A percentile compares a stretch with the other conserved stretches of the same genome.
These are phyloP conservation scores for Blastomyces gilchristii DNA, from an alignment of 2,329 filamentous ascomycete genomes.

Conservation along the genomic window DNA sequence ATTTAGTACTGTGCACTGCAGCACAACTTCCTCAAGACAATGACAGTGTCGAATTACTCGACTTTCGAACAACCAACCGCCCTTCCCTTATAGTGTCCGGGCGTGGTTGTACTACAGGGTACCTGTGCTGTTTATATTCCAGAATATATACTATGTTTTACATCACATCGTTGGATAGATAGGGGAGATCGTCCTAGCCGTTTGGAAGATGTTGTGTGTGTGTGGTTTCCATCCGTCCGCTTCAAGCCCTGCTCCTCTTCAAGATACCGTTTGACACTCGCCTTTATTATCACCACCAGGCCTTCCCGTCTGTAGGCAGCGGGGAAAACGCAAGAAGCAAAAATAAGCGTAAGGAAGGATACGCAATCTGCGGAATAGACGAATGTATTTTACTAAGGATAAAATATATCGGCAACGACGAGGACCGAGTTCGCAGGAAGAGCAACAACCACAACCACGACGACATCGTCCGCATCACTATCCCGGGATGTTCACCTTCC, in stretches of 20 bases:
- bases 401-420: not conserved
- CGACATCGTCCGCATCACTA: not conserved
- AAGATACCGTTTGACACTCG: not conserved
- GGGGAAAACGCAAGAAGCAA: not conserved
- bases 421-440: not conserved
- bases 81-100: not conserved
- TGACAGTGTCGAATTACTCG: not conserved
- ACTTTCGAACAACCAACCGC: not conserved
- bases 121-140: too few species aligned
- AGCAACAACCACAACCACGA: not conserved
- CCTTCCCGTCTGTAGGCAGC: not conserved
- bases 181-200: not conserved
- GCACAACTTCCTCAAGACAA: not conserved
- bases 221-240: not conserved
- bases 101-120: not conserved
- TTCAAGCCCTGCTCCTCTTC: not conserved
- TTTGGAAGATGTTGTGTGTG: not conserved
- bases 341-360: not conserved
- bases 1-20: not conserved
- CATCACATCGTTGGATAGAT: not conserved
- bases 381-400: not conserved
- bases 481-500: not conserved
- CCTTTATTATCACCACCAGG: not conserved
- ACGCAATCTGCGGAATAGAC: not conserved
- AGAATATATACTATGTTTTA: too few species aligned